Percentiles rank a stretch among this genome's conserved stretches.
Conservation (phyloP, 1,139 yeast species). For the Kluyveromyces sp. region DNA sequence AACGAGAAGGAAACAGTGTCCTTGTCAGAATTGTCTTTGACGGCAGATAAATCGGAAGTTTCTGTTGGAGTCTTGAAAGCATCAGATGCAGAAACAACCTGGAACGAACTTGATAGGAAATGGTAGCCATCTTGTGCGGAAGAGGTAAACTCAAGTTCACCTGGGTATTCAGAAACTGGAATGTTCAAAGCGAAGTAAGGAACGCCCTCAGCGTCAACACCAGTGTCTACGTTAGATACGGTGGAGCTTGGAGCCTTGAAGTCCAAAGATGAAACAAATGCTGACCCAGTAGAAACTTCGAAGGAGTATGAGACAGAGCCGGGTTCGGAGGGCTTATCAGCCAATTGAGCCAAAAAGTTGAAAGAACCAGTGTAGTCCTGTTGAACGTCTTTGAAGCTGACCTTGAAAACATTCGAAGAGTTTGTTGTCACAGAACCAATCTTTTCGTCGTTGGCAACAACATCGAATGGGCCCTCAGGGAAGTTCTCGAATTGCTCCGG, state of each 20-base stretch:
- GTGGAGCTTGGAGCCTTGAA: conserved; percentile 17
- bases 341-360: conserved; percentile 22
- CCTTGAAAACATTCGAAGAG: conserved; percentile 21
- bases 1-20: conserved; percentile 17
- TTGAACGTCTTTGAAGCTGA: conserved; percentile 13
- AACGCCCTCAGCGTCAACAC: conserved; percentile 19
- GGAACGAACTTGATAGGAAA: conserved; percentile 17
- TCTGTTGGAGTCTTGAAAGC: conserved; percentile 22
- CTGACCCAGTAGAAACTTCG: conserved; percentile 17
- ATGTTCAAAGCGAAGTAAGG: conserved; percentile 28
- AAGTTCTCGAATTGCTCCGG: conserved; percentile 21
- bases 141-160: conserved; percentile 21
- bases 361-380: conserved; percentile 19
- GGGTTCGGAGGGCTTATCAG: conserved; percentile 17
- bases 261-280: conserved; percentile 17
- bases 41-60: conserved; percentile 20
- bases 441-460: conserved; percentile 15
- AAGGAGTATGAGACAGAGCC: conserved; percentile 17
- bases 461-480: conserved; percentile 18
- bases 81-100: conserved; percentile 22
- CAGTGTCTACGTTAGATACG: conserved; percentile 22
- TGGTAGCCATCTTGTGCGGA: conserved; percentile 11
- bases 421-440: conserved; percentile 19
- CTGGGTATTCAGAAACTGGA: conserved; percentile 20
- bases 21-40: conserved; percentile 21